Base-by-base conservation (phyloP, 768 basidiomycete genomes). In the Phylloporus sp. region DNA sequence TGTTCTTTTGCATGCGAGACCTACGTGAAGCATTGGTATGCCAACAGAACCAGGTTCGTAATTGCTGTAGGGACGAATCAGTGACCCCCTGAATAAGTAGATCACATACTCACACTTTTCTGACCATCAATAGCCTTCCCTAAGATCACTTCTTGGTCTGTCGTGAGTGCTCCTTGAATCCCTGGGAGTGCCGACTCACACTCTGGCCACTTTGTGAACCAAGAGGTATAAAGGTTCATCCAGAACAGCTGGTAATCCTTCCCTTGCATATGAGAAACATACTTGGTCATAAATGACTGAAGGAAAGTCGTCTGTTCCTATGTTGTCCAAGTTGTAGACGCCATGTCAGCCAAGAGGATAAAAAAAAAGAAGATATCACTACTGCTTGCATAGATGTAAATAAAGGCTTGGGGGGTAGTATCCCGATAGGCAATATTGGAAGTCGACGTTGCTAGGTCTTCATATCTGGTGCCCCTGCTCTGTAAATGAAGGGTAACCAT, bases 201-300 rank as follows among this genome's bases (percentile, higher is more conserved):
- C 31, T 50, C 49, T 8, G 40, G 49, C 49, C 49, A 50, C 10
- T 12, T 50, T 13, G 6, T 16, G 18, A 50, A 50, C 49, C 49
- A 50, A 5, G 44, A 16, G 5, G 29, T 6, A 29, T 31, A 4
- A 22, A 39, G 5, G 3, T 20, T 8, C 18, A 22, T 6, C 38
- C 38, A 39, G 38, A 39, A 39, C n/a, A n/a, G n/a, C n/a, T n/a
- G n/a, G 32, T 12, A 34, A 34, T 34, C 32, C 10, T 34, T 34
- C 32, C 15, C 32, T 16, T 34, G 13, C 16, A 16, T 34, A 15
- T 34, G 32, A 2, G 32, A 34, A 34, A 34, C 13, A 16, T 34
- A 34, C 10, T 34, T 15, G 16, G 32, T 34, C 32, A 34, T 34
- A 34, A 34, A 16, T 15, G 15, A 34, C 32, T 34, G 32, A 16